A percentile compares a stretch with the other conserved stretches of the same genome.
Evolutionary conservation across 306 rosid species (phyloP).

Genomic region (Astragalus glycyphyllos): DNA sequence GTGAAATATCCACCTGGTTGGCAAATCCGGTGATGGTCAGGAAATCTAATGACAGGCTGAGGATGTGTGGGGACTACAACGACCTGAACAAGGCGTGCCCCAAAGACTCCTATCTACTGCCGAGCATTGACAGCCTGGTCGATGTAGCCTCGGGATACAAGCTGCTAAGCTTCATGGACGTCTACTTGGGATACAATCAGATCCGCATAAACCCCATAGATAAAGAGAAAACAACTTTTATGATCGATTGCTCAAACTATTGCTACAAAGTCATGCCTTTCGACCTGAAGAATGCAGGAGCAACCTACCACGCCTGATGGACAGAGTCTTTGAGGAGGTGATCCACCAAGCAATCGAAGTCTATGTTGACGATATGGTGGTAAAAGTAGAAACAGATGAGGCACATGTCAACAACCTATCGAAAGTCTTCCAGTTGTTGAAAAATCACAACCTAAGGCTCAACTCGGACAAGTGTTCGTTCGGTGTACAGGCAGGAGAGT

Average conservation of each 20-base stretch:
- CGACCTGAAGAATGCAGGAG: too few relatives aligned
- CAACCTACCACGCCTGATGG: too few relatives aligned
- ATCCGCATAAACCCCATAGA: neutral
- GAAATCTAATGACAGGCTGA: neutral
- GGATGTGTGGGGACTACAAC: neutral
- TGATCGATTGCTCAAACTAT: neutral
- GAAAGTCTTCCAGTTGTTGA: too few relatives aligned
- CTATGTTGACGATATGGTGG: too few relatives aligned
- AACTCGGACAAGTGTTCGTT: too few relatives aligned
- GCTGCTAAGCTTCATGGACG: neutral
- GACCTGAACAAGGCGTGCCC: neutral
- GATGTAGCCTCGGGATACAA: neutral
- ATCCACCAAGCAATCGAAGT: too few relatives aligned
- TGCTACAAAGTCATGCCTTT: too few relatives aligned
- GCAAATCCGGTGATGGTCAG: neutral
- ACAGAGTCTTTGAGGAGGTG: too few relatives aligned
- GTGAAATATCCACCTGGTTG: neutral
- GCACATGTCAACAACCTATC: too few relatives aligned
- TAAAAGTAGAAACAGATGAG: too few relatives aligned
- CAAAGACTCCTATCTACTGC: neutral
- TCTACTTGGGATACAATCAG: neutral
- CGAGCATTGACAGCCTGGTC: neutral
- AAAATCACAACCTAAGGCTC: too few relatives aligned
- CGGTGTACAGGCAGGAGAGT: too few relatives aligned
- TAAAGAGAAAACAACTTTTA: neutral